Percentiles rank a stretch among this genome's conserved stretches.
These are phyloP conservation scores for Metschnikowia continentalis DNA, from an alignment of 805 yeast genomes.

Conservation along the genomic window DNA sequence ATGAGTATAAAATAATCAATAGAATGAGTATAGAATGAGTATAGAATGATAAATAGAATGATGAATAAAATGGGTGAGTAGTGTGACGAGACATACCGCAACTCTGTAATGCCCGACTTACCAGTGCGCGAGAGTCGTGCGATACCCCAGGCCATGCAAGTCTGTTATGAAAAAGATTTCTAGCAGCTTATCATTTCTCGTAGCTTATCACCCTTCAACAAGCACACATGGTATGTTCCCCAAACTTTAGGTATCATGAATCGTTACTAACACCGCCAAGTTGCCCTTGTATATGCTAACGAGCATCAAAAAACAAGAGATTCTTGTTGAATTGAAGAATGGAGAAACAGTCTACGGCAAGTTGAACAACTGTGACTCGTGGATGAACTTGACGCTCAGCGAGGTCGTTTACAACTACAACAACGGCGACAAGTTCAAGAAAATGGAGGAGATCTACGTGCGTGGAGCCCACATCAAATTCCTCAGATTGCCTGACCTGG, in stretches of 20 bases:
- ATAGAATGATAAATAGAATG: too few species aligned
- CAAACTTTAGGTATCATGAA: too few species aligned
- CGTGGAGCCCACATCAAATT: conserved; percentile 83
- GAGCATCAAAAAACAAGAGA: conserved; percentile 83
- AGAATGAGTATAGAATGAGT: too few species aligned
- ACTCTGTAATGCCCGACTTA: too few species aligned
- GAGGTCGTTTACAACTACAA: conserved; percentile 69
- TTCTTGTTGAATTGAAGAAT: conserved; percentile 84
- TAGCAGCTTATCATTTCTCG: background rate
- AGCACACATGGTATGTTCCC: conserved; percentile 15
- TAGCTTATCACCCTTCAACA: background rate
- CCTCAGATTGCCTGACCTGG: conserved; percentile 68
- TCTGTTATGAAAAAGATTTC: conserved; percentile 2
- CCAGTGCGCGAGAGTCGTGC: conserved; percentile 6
- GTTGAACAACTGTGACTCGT: conserved; percentile 80
- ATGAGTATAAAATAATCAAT: too few species aligned
- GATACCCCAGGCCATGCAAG: conserved; percentile 2
- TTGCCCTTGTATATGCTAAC: conserved; percentile 88
- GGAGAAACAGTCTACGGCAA: conserved; percentile 88
- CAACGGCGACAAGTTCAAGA: conserved; percentile 56
- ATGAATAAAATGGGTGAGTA: too few species aligned
- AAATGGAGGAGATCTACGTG: conserved; percentile 70
- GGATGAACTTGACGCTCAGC: conserved; percentile 88
- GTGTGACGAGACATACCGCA: too few species aligned
- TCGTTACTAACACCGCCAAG: conserved; percentile 34